Evolutionary conservation across 129 eudicot genomes (phyloP), one percentile per base, ranked within the genome.

Genomic region (Centaurea solstitialis): DNA sequence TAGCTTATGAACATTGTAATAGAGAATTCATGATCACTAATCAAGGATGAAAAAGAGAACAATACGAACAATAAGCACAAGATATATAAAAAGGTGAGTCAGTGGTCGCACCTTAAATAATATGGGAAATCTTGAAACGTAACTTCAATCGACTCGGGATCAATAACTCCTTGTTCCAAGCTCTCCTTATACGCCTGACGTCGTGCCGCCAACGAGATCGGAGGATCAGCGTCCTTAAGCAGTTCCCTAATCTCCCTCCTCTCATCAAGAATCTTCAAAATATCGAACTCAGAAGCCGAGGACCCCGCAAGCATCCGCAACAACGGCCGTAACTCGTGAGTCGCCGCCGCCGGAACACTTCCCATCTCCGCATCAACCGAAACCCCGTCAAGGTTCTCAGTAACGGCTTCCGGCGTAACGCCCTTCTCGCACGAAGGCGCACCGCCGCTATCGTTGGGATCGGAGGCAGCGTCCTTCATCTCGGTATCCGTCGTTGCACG

Each of bases 121-220:
- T 94, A 92, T 2, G 98, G 97, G 68, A 94, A 94, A 53, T 87
- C 81, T 47, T 92, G 88, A 81, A 92, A 88, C 57, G 98, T 92
- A 67, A 90, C 94, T 81, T 90, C 97, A 41, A 94, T 87, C 23
- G 79, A 61, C 41, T 84, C 74, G 22, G 96, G 72, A 45, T 76
- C 76, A 8, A 94, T 53, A 33, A 92, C 43, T 35, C 96, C 91
- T 79, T 92, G 88, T 68, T 82, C 94, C 66, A 94, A 85, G 66
- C 77, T 78, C 74, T 92, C 97, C 81, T 92, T 90, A 77, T 84
- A 90, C 4, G 86, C 86, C 85, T 92, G 91, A 5, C 90, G 92
- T 73, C 89, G 83, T 23, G 90, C 89, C 72, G 93, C 85, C 41
- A 83, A 76, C 9, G 85, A 84, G 72, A 85, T 67, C 12, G 91